phyloP scores from a whole-genome alignment of 2,329 filamentous ascomycete species.

The Hypoxylon sp. region DNA sequence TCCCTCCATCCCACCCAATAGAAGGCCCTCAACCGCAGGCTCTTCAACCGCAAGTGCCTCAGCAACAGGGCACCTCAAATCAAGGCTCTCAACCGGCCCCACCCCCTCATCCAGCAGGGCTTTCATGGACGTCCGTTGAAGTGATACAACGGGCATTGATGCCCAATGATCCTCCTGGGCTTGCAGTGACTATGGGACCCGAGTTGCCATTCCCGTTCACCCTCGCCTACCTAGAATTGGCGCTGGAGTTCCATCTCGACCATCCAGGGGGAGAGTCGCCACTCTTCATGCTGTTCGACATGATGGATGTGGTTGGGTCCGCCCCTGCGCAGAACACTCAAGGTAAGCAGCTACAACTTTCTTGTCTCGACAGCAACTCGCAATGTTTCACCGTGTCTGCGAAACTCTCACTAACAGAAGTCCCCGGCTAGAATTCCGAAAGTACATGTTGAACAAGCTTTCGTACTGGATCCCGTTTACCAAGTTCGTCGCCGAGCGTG shows the following conservation, averaged over 20 bases:
- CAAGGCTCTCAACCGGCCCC: not conserved
- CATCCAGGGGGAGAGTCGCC: not conserved
- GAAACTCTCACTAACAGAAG: not conserved
- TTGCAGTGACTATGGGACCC: not conserved
- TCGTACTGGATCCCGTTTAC: conserved; percentile 3
- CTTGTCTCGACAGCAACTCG: not conserved
- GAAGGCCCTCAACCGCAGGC: not conserved
- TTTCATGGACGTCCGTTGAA: not conserved
- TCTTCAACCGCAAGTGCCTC: too few relatives aligned
- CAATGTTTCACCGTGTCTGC: not conserved
- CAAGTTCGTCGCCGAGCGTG: conserved; percentile 9
- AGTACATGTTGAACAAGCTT: not conserved
- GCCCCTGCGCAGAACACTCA: not conserved
- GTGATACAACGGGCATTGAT: not conserved
- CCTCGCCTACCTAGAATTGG: not conserved
- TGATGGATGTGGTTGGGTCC: not conserved
- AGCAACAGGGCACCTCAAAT: too few relatives aligned
- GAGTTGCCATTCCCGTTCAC: not conserved
- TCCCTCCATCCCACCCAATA: not conserved
- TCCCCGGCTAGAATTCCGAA: not conserved
- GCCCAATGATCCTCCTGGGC: not conserved
- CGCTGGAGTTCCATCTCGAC: not conserved
- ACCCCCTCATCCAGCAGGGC: not conserved
- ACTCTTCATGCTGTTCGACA: not conserved
- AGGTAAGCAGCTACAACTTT: not conserved